Evolutionary conservation across 768 basidiomycete species (phyloP), one percentile per base, ranked within the genome.

Genomic region (Mrakia gelida): DNA sequence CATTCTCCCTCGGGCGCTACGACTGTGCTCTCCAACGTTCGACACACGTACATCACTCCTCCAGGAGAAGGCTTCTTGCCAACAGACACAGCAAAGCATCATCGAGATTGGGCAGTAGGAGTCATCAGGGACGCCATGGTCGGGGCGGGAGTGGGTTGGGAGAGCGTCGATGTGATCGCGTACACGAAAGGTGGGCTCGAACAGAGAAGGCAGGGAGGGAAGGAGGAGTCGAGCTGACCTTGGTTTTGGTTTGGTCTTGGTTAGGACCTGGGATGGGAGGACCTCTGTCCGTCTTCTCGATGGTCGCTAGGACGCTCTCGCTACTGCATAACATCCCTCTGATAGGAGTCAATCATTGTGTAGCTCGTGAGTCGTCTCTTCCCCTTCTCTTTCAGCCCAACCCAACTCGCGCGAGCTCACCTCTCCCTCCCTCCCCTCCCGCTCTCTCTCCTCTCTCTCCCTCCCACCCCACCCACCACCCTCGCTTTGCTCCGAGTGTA

Each of bases 181-280:
- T 99, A 91, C 83, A 99, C 97, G 7, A 95, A 98, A 88, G 97
- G 96, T 92, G 80, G 52, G 85, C 79, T 0, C 32, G 4, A n/a
- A 10, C 30, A 49, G 34, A 7, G 3, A n/a, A 5, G 30, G 32
- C 13, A 49, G 18, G 65, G 65, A 67, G 65, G 41, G 67, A 70
- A 45, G 41, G 67, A 70, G 41, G 13, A n/a, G 18, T n/a, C 67
- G 54, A 72, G 56, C 76, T 80, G 56, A 76, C 49, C 9, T 61
- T n/a, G 32, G 34, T 3, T n/a, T 38, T 23, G 45, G 1, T n/a
- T 38, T 23, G 38, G 1, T 43, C 70, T 38, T n/a, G 49, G 11
- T 15, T 41, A 98, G 96, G 97, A 1, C 97, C 97, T n/a, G 97
- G 97, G 0, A 99, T 99, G 97, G 97, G 97, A 68, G 95, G 93